Base-by-base conservation (phyloP, 768 basidiomycete species). In the Tulasnella sp. region DNA sequence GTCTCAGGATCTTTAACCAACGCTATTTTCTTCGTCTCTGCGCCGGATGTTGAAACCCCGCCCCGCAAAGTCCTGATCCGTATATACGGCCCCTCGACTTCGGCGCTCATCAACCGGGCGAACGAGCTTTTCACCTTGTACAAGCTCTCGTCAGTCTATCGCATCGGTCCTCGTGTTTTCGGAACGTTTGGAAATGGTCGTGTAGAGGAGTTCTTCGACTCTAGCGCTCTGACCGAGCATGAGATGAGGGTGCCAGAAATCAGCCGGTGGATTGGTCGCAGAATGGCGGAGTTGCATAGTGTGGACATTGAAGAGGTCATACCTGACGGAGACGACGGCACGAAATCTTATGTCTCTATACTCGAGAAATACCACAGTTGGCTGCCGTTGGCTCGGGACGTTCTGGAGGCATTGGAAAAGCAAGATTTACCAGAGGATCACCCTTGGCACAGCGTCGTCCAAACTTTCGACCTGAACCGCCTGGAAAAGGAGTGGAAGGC, bases 171-270 rank as follows among this genome's bases (percentile, higher is more conserved):
- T 38, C 90, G 91, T 81, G 91, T 99, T 36, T 95, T 94, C 84
- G 98, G 98, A 71, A 98, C 97, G 1, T 99, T 99, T 85, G 89
- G 91, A 82, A 99, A 99, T 84, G 98, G 98, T 46, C 92, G 98
- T 34, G 87, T 99, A 71, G 98, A 99, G 86, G 93, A 99, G 85
- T 98, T 94, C 85, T 98, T 98, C 84, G 91, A 96, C 80, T 95
- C 95, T 21, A 88, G 91, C 44, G 92, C 96, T 2, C 87, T 99
- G 71, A 92, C 91, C 0, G 88, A 94, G 18, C 85, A 88, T 58
- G 95, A 98, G 83, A 88, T 99, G 81, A 90, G 95, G 73, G 90
- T 95, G 82, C 90, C 91, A 21, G 85, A 86, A 80, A 90, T 92
- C 78, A 96, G 94, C 84, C 88, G 91, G 39, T 95, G 93, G 90